Conservation (phyloP, 345 rosid species). For the Salix brachista region DNA sequence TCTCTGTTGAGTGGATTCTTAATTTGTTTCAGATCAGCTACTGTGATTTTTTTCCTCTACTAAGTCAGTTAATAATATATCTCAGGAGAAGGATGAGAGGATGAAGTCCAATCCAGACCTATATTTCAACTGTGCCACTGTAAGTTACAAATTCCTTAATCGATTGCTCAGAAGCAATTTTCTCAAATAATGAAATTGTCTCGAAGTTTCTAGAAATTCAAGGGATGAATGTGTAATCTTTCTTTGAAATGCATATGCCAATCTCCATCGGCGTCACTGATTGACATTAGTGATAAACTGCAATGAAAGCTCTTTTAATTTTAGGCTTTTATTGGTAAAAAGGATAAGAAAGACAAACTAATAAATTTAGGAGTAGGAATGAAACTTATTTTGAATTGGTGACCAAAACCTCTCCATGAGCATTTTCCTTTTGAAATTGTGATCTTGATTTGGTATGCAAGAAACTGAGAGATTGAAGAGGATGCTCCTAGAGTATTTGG, state of each 20-base stretch:
- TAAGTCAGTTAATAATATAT: constrained; percentile 14
- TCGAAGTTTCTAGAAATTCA: not conserved
- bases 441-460: not conserved
- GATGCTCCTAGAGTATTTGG: not conserved
- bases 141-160: constrained; percentile 30
- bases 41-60: not conserved
- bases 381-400: not conserved
- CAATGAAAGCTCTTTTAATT: not conserved
- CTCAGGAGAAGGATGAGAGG: constrained; percentile 63
- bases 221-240: not conserved
- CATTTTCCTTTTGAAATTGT: no score
- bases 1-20: not conserved
- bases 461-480: not conserved
- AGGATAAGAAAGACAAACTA: not conserved
- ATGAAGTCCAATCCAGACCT: constrained; percentile 68
- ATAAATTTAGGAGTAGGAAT: not conserved
- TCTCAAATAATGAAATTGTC: not conserved
- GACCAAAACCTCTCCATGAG: not conserved
- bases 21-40: no score
- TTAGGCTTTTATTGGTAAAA: not conserved
- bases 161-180: not conserved
- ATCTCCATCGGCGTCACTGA: not conserved
- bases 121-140: constrained; percentile 65
- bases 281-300: not conserved
- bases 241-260: not conserved